Percentiles rank a stretch among this genome's conserved stretches.
Conservation (phyloP, 164 flowering plant genomes). For the Vitis riparia region DNA sequence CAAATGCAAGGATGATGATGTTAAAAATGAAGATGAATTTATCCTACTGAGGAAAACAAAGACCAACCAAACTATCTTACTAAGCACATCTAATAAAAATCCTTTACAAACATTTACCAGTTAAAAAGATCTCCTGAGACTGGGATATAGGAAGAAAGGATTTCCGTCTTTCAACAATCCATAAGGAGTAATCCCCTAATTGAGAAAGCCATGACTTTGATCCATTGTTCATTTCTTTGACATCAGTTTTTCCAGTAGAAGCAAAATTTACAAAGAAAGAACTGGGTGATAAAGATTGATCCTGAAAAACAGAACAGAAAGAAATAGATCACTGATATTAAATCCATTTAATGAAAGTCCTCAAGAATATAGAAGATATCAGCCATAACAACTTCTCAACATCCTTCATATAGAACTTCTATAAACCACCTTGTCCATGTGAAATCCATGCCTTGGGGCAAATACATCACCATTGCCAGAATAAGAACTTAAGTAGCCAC, state of each 20-base stretch:
- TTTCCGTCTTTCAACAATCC: slow-evolving; percentile 44
- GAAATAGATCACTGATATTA: neutral
- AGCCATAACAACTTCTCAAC: neutral
- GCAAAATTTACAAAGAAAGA: slow-evolving; percentile 39
- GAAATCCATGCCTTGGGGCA: no score
- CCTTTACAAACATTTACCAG: slow-evolving; percentile 37
- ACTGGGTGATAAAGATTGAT: slow-evolving; percentile 28
- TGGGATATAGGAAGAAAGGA: slow-evolving; percentile 31
- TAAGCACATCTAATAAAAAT: neutral
- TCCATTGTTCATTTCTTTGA: slow-evolving; percentile 18
- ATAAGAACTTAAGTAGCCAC: neutral
- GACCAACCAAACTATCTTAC: neutral
- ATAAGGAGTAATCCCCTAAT: slow-evolving; percentile 37
- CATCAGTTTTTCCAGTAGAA: slow-evolving; percentile 17
- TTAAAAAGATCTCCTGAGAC: slow-evolving; percentile 32
- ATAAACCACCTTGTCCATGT: no score
- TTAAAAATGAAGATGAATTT: neutral
- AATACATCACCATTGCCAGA: neutral
- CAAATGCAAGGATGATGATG: slow-evolving; percentile 12
- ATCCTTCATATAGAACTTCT: no score
- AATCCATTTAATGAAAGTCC: neutral
- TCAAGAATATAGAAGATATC: neutral
- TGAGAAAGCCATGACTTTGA: slow-evolving; percentile 56
- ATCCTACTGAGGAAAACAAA: neutral
- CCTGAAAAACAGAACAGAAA: slow-evolving; percentile 46